phyloP scores from a whole-genome alignment of 352 stramenopile genomes.

The Thraustotheca clavata region DNA sequence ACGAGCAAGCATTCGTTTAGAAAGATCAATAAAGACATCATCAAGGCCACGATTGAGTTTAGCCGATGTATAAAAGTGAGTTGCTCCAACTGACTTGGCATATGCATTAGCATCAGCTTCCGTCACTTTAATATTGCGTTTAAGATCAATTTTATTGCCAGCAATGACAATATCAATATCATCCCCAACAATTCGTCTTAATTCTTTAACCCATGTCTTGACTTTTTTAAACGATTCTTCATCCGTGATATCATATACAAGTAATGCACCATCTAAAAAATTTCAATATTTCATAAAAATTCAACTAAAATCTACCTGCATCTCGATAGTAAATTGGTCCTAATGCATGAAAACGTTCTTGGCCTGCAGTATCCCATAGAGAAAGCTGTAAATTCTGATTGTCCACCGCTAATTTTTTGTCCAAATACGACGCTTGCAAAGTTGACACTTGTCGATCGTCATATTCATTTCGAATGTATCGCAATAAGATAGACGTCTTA shows the following conservation, averaged over 20 bases:
- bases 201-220: slow-evolving; percentile 88
- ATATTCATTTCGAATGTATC: slow-evolving; percentile 92
- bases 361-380: slow-evolving; percentile 81
- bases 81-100: slow-evolving; percentile 77
- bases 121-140: slow-evolving; percentile 81
- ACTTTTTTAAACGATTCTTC: slow-evolving; percentile 88
- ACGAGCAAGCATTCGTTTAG: slow-evolving; percentile 70
- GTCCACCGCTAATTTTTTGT: slow-evolving; percentile 86
- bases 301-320: slow-evolving; percentile 28
- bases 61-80: slow-evolving; percentile 86
- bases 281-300: slow-evolving; percentile 40
- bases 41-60: slow-evolving; percentile 90
- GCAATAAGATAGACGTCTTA: slow-evolving; percentile 92
- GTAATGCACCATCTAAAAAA: slow-evolving; percentile 61
- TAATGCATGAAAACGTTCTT: slow-evolving; percentile 83
- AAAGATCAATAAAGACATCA: slow-evolving; percentile 86
- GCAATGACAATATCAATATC: slow-evolving; percentile 89
- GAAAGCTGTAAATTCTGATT: slow-evolving; percentile 68
- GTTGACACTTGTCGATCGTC: slow-evolving; percentile 88
- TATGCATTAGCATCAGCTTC: slow-evolving; percentile 79
- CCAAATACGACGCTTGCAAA: slow-evolving; percentile 89
- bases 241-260: slow-evolving; percentile 92
- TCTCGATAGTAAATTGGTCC: slow-evolving; percentile 89
- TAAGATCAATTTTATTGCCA: slow-evolving; percentile 89
- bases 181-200: slow-evolving; percentile 84